Percentiles rank a stretch among this genome's conserved stretches.
Conservation (phyloP, 2,329 filamentous ascomycete species). For the Orbilia javanica region DNA sequence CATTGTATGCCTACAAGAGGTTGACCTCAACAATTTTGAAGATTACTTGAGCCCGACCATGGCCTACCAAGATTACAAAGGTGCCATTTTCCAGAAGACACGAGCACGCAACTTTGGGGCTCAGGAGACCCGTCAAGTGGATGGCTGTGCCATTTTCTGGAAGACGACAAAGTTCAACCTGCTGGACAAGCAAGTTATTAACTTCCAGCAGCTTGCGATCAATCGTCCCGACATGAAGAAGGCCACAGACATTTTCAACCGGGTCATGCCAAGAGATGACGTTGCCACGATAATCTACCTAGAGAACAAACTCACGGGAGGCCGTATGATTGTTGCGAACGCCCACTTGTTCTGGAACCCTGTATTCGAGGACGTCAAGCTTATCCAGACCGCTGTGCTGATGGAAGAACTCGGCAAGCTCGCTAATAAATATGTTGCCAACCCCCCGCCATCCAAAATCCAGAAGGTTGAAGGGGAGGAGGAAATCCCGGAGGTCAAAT, state of each 20-base stretch:
- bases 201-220: constrained; percentile 91
- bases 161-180: constrained; percentile 94
- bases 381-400: constrained; percentile 93
- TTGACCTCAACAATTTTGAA: constrained; percentile 91
- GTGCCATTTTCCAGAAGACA: constrained; percentile 90
- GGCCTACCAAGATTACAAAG: constrained; percentile 89
- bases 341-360: constrained; percentile 97
- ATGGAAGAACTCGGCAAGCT: constrained; percentile 91
- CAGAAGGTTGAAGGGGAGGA: constrained; percentile 64
- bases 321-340: constrained; percentile 91
- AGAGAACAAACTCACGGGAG: constrained; percentile 90
- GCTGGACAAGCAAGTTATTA: constrained; percentile 92
- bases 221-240: constrained; percentile 97
- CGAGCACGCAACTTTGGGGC: constrained; percentile 92
- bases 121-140: constrained; percentile 87
- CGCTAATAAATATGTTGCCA: constrained; percentile 80
- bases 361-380: constrained; percentile 89
- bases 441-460: constrained; percentile 54
- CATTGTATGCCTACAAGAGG: constrained; percentile 92
- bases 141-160: constrained; percentile 97
- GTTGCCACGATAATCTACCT: constrained; percentile 93
- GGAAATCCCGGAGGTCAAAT: constrained; percentile 74
- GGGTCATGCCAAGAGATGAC: constrained; percentile 97
- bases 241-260: constrained; percentile 97
- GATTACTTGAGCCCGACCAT: constrained; percentile 90